Evolutionary conservation across 179 eudicot genomes (phyloP).

Genomic region (Carnegiea gigantea): DNA sequence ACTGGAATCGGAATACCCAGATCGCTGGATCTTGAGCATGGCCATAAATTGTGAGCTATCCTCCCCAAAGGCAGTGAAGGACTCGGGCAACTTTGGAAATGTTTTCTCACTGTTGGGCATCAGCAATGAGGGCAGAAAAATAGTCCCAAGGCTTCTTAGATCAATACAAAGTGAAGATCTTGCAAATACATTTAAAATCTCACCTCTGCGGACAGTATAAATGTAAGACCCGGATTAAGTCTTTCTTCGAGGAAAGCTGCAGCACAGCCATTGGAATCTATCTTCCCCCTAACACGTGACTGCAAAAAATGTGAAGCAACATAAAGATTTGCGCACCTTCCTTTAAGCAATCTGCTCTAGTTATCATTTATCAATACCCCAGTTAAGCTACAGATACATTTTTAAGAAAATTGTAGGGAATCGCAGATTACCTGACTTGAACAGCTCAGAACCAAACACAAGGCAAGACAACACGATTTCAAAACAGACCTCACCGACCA

Average conservation of each 20-base stretch:
- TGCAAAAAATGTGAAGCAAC: constrained; percentile 25
- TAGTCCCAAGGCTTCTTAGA: background rate
- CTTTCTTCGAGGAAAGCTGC: constrained; percentile 85
- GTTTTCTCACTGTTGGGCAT: too few species aligned
- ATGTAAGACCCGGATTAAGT: constrained; percentile 76
- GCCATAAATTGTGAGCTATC: background rate
- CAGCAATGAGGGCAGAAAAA: background rate
- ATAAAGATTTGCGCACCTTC: background rate
- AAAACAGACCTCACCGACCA: background rate
- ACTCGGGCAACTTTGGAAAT: background rate
- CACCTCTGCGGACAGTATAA: constrained; percentile 93
- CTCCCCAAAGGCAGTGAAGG: background rate
- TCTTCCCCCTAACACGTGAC: constrained; percentile 92
- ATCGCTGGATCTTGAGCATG: too few species aligned
- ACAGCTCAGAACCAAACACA: background rate
- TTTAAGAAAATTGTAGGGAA: background rate
- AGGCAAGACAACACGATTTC: background rate
- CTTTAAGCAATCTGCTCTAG: background rate
- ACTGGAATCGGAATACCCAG: background rate
- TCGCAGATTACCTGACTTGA: background rate
- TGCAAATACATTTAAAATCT: constrained; percentile 37
- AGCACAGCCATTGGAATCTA: constrained; percentile 82
- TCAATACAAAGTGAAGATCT: constrained; percentile 7
- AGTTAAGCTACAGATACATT: background rate
- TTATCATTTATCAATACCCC: background rate